Evolutionary conservation across 768 basidiomycete genomes (phyloP).

Genomic region (Lentinula edodes): DNA sequence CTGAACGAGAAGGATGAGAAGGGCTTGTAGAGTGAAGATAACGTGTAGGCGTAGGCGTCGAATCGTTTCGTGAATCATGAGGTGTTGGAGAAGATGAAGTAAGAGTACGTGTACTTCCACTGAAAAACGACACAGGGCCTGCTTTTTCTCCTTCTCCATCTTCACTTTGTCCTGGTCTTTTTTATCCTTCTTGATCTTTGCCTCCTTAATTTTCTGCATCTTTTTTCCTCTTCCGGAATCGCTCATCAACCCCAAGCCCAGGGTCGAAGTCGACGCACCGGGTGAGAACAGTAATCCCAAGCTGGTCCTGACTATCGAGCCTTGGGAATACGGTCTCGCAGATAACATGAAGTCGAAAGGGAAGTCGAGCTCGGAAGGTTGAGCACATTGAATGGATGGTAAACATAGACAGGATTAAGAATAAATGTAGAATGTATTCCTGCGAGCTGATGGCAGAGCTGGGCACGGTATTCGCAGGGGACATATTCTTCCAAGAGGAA

Average conservation of each 20-base stretch:
- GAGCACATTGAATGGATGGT: background rate
- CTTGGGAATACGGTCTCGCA: background rate
- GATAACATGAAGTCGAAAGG: background rate
- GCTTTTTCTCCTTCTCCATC: background rate
- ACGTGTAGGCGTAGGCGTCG: background rate
- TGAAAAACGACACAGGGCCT: background rate
- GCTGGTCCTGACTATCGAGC: background rate
- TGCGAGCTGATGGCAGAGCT: slow-evolving; percentile 31
- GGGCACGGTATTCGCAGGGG: slow-evolving; percentile 79
- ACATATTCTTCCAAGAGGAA: slow-evolving; percentile 94
- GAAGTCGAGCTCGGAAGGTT: background rate
- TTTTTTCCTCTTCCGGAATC: background rate
- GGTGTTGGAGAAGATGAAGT: background rate
- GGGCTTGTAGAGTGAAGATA: background rate
- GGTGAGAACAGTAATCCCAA: background rate
- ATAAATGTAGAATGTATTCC: background rate
- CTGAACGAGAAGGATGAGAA: too few species aligned
- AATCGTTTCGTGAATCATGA: background rate
- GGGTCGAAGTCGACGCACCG: background rate
- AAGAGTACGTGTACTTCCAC: background rate
- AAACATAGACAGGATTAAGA: background rate
- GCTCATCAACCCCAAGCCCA: background rate
- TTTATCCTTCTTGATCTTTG: background rate
- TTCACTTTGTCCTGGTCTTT: background rate
- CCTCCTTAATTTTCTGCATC: background rate